Conservation (phyloP, 306 rosid genomes). For the Inga laurina region DNA sequence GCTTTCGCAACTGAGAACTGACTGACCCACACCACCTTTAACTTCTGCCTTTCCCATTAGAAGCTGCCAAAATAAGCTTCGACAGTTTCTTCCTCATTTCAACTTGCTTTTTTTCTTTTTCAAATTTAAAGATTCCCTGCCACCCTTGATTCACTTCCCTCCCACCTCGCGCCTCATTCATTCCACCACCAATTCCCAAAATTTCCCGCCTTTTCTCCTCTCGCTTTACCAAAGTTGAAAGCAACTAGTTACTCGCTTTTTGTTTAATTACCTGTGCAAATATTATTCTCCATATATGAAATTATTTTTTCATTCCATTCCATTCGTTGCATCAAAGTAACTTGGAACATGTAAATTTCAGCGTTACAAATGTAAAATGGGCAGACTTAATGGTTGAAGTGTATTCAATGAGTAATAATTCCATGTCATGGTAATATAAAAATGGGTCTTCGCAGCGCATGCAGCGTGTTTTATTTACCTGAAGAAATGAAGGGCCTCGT, state of each 20-base stretch:
- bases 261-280: neutral
- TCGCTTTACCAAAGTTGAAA: no score
- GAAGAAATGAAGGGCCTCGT: neutral
- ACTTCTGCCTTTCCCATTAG: neutral
- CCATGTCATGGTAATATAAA: neutral
- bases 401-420: neutral
- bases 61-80: slow-evolving; percentile 9
- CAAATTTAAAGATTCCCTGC: slow-evolving; percentile 27
- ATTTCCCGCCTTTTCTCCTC: neutral
- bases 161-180: neutral
- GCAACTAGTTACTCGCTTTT: no score
- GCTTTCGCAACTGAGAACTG: no score
- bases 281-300: neutral
- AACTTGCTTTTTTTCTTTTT: neutral
- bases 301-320: neutral
- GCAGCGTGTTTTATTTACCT: neutral
- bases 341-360: neutral
- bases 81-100: neutral
- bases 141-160: neutral
- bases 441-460: no score
- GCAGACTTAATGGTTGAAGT: neutral
- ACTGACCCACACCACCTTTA: no score
- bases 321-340: neutral
- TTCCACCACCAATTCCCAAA: neutral
- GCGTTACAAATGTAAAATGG: neutral